These are phyloP conservation scores for Neocatenulostroma microsporum DNA, from an alignment of 2,329 filamentous ascomycete species.

Conservation along the genomic window DNA sequence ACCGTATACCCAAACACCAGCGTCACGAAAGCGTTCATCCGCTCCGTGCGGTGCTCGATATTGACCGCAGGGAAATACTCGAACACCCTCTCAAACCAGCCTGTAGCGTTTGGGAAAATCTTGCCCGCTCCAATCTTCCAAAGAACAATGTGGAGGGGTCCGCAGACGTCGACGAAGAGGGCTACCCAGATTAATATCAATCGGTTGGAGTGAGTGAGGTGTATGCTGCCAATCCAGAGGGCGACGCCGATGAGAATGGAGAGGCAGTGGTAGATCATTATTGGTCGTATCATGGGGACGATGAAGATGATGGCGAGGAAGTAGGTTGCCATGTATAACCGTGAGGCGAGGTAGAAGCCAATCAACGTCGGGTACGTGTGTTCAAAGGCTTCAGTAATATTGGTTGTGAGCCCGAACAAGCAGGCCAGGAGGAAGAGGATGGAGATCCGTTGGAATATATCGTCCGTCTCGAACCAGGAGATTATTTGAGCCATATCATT, in stretches of 20 bases:
- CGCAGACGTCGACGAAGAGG: slow-evolving; percentile 48
- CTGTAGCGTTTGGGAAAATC: slow-evolving; percentile 13
- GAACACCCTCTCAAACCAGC: slow-evolving; percentile 34
- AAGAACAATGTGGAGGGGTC: slow-evolving; percentile 37
- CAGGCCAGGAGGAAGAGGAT: slow-evolving; percentile 55
- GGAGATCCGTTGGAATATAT: slow-evolving; percentile 51
- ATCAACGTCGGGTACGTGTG: slow-evolving; percentile 51
- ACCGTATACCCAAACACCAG: slow-evolving; percentile 59
- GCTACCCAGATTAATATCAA: slow-evolving; percentile 52
- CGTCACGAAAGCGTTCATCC: slow-evolving; percentile 57
- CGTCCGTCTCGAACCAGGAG: slow-evolving; percentile 54
- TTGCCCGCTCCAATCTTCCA: slow-evolving; percentile 23
- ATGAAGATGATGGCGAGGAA: slow-evolving; percentile 40
- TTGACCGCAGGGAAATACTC: slow-evolving; percentile 54
- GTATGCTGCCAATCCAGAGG: slow-evolving; percentile 55
- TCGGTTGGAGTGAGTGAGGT: slow-evolving; percentile 48
- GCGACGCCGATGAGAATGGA: slow-evolving; percentile 42
- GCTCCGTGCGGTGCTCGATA: slow-evolving; percentile 59
- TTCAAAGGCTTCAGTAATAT: slow-evolving; percentile 51
- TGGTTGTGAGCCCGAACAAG: slow-evolving; percentile 56
- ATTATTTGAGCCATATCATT: slow-evolving; percentile 50
- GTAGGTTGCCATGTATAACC: slow-evolving; percentile 47
- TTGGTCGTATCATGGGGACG: slow-evolving; percentile 51
- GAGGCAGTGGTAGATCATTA: slow-evolving; percentile 46
- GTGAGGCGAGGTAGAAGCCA: slow-evolving; percentile 52